Percentiles rank a stretch among this genome's conserved stretches.
Conservation (phyloP, 208 protist species). For the Leishmania tarentolae region DNA sequence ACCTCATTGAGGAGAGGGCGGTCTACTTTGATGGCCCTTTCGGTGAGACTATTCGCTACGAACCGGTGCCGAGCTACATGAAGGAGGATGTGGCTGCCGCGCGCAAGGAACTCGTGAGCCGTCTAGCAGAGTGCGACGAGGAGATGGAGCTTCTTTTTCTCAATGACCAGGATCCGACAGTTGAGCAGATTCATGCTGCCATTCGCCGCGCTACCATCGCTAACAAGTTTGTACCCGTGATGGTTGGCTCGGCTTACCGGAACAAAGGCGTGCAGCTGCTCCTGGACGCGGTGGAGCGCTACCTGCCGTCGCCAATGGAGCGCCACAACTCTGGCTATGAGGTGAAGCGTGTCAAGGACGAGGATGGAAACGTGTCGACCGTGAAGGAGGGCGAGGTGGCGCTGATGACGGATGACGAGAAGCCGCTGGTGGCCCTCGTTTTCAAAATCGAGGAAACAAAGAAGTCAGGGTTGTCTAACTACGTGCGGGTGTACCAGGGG, state of each 20-base stretch:
- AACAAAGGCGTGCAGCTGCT: conserved; percentile 99
- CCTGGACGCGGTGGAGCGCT: conserved; percentile 96
- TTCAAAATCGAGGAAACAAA: conserved; percentile 99
- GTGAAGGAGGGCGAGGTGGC: conserved; percentile 82
- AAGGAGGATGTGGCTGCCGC: conserved; percentile 70
- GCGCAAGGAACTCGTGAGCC: conserved; percentile 92
- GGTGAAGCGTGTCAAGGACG: conserved; percentile 87
- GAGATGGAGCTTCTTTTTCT: conserved; percentile 95
- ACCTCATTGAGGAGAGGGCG: conserved; percentile 93
- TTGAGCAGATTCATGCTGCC: conserved; percentile 88
- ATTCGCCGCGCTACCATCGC: conserved; percentile 94
- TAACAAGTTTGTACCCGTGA: conserved; percentile 96
- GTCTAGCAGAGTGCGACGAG: conserved; percentile 96
- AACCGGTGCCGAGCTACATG: conserved; percentile 83
- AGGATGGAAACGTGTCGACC: conserved; percentile 74
- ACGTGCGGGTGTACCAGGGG: conserved; percentile 99
- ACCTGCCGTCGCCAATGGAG: conserved; percentile 96
- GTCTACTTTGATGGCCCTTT: conserved; percentile 94
- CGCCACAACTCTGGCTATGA: conserved; percentile 81
- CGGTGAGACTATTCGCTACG: conserved; percentile 88
- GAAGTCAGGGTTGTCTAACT: conserved; percentile 97
- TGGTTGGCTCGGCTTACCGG: conserved; percentile 97
- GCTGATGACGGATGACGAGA: conserved; percentile 87
- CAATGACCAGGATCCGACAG: conserved; percentile 90
- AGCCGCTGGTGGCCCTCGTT: conserved; percentile 95